Base-by-base conservation (phyloP, 257 asterid genomes). In the Lavandula angustifolia region DNA sequence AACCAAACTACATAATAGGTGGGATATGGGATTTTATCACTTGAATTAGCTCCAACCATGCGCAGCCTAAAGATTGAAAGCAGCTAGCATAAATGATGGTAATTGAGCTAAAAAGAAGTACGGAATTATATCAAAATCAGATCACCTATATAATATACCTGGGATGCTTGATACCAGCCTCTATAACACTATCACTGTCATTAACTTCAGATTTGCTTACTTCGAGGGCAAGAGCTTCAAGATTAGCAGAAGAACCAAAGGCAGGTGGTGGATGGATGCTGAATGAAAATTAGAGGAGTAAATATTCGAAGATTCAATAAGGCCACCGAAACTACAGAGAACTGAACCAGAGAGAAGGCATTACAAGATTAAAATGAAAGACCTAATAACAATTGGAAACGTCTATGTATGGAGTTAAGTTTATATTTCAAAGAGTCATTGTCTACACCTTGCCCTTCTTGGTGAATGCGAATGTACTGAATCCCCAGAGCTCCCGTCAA, bases 181-280 rank as follows among this genome's bases (percentile, higher is more conserved):
- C 69, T 65, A 61, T 73, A 57, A 70, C 78, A 49, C 68, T 54
- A 62, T 80, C 94, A 53, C 77, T 92, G 64, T 72, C 87, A 78
- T 80, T 82, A 73, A 69, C 84, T 76, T 84, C 83, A 16, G 85
- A 77, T 76, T 81, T 80, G 85, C 72, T 79, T 58, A 70, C 75
- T 76, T 85, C 96, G 9, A 86, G 84, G 62, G 95, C 94, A 73
- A 90, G 96, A 62, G 96, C 86, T 87, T 94, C 99, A 16, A 90
- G 99, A 80, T 94, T 94, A 61, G 95, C 95, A 68, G 97, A 90
- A 62, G 99, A 94, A 67, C 97, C 99, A 83, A 94, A 94, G 66
- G 99, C 92, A 52, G 99, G 99, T 48, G 97, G 97, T 34, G 99
- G 99, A 74, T 94, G 99, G 76, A 81, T 74, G 83, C 97, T 89